These are phyloP conservation scores for Ophiocordyceps australis DNA, from an alignment of 2,329 filamentous ascomycete genomes.

Conservation along the genomic window DNA sequence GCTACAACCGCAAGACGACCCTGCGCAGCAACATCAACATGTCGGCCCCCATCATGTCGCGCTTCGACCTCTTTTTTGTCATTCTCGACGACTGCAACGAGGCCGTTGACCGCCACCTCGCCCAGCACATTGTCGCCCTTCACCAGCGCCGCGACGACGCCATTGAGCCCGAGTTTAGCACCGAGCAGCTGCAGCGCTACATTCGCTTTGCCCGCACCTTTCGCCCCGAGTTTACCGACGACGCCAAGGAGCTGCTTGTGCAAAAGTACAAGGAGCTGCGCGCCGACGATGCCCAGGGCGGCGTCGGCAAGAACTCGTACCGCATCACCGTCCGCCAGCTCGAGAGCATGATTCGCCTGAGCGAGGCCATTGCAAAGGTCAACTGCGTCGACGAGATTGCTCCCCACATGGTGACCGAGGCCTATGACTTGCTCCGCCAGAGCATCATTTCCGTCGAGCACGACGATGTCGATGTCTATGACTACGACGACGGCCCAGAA, in stretches of 20 bases:
- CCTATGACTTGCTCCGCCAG: constrained; percentile 77
- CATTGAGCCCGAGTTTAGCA: constrained; percentile 83
- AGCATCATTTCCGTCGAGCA: constrained; percentile 97
- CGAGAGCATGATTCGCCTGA: constrained; percentile 87
- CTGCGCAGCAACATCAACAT: constrained; percentile 94
- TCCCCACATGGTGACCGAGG: constrained; percentile 73
- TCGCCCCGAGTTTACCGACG: constrained; percentile 77
- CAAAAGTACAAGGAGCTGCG: constrained; percentile 91
- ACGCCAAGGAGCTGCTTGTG: constrained; percentile 72
- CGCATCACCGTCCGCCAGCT: constrained; percentile 93
- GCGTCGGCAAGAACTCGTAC: constrained; percentile 87
- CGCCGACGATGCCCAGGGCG: constrained; percentile 83
- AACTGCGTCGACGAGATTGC: constrained; percentile 89
- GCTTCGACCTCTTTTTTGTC: constrained; percentile 98
- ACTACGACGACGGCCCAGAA: constrained; percentile 38
- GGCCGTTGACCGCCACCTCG: constrained; percentile 72
- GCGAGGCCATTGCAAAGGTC: constrained; percentile 94
- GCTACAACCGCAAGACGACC: constrained; percentile 94
- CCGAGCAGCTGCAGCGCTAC: constrained; percentile 90
- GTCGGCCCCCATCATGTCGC: constrained; percentile 96
- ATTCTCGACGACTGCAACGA: constrained; percentile 96
- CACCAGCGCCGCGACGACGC: constrained; percentile 88
- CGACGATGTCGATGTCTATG: constrained; percentile 89
- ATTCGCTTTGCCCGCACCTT: constrained; percentile 94
- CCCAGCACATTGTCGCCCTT: constrained; percentile 84